These are phyloP conservation scores for Apiospora aurea DNA, from an alignment of 2,329 filamentous ascomycete species.

Conservation along the genomic window DNA sequence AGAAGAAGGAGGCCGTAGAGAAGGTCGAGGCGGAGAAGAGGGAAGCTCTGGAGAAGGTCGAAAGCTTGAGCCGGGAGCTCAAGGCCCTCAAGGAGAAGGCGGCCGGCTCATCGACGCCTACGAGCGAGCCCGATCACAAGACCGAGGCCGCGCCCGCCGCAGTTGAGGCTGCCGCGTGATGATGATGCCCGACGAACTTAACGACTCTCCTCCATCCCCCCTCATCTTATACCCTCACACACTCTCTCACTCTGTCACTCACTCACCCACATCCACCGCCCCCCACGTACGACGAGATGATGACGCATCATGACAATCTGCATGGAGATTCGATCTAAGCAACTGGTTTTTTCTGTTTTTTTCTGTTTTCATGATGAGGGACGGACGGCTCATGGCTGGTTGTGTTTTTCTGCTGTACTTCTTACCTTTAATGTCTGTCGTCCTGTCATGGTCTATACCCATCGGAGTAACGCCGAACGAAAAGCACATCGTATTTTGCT, in stretches of 20 bases:
- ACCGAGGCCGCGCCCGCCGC: conserved; percentile 3
- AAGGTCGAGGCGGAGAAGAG: conserved; percentile 13
- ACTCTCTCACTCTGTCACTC: conserved; percentile 3
- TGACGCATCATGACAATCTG: conserved; percentile 21
- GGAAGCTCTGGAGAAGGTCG: conserved; percentile 27
- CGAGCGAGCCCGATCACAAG: conserved; percentile 14
- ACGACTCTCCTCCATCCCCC: not conserved
- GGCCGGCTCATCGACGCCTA: conserved; percentile 15
- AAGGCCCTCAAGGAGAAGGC: conserved; percentile 31
- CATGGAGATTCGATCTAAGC: conserved; percentile 22
- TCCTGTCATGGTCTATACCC: conserved; percentile 25
- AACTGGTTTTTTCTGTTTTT: conserved; percentile 12
- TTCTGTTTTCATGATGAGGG: conserved; percentile 11
- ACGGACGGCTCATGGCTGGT: conserved; percentile 19
- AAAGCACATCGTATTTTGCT: conserved; percentile 22
- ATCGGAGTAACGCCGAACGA: conserved; percentile 25
- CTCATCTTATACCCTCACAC: conserved; percentile 22
- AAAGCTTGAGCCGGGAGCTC: conserved; percentile 34
- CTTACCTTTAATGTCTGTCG: conserved; percentile 20
- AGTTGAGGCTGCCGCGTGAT: conserved; percentile 23
- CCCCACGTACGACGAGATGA: conserved; percentile 24
- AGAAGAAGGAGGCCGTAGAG: conserved; percentile 7
- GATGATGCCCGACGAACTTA: not conserved
- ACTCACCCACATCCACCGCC: conserved; percentile 19
- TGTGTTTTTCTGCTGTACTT: conserved; percentile 21